A percentile compares a stretch with the other conserved stretches of the same genome.
Conservation (phyloP, 2,329 filamentous ascomycete genomes). For the Colletotrichum falcatum region DNA sequence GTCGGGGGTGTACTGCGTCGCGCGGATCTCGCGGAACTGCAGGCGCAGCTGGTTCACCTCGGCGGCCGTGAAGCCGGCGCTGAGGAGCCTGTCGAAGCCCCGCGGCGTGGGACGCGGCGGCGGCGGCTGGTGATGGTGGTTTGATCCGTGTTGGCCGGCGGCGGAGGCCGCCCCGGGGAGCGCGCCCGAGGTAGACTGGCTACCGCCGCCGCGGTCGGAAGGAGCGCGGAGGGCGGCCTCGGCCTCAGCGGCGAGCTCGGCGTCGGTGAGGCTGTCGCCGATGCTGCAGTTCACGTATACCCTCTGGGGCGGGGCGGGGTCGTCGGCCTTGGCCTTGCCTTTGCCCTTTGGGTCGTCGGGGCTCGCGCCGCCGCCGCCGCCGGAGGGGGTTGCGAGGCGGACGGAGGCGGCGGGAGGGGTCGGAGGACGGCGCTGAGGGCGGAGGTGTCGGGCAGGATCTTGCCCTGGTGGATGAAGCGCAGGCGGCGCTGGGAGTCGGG, state of each 20-base stretch:
- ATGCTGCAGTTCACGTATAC: conserved; percentile 96
- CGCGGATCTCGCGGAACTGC: conserved; percentile 89
- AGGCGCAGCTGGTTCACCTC: conserved; percentile 88
- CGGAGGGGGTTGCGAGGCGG: conserved; percentile 60
- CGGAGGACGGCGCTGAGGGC: conserved; percentile 77
- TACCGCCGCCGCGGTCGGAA: not conserved
- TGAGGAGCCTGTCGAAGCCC: conserved; percentile 89
- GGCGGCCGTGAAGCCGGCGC: conserved; percentile 82
- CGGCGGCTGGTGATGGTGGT: not conserved
- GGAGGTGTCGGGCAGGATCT: conserved; percentile 80
- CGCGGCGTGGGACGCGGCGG: conserved; percentile 53
- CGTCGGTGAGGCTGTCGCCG: conserved; percentile 75
- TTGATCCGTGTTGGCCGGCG: conserved; percentile 14
- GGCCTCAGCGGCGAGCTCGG: conserved; percentile 78
- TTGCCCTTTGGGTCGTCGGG: conserved; percentile 60
- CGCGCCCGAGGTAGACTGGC: conserved; percentile 28
- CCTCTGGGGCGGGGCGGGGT: conserved; percentile 59
- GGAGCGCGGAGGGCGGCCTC: conserved; percentile 52
- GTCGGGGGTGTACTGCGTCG: conserved; percentile 85
- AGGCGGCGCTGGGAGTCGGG: conserved; percentile 76
- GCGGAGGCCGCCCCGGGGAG: not conserved
- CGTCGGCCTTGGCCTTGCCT: conserved; percentile 74
- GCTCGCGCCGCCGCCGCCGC: not conserved
- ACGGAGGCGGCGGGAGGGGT: conserved; percentile 64
- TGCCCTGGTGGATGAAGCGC: conserved; percentile 90